Percentiles rank a stretch among this genome's conserved stretches.
Evolutionary conservation across 345 rosid genomes (phyloP).

Genomic region (Eucalyptus tenuipes): DNA sequence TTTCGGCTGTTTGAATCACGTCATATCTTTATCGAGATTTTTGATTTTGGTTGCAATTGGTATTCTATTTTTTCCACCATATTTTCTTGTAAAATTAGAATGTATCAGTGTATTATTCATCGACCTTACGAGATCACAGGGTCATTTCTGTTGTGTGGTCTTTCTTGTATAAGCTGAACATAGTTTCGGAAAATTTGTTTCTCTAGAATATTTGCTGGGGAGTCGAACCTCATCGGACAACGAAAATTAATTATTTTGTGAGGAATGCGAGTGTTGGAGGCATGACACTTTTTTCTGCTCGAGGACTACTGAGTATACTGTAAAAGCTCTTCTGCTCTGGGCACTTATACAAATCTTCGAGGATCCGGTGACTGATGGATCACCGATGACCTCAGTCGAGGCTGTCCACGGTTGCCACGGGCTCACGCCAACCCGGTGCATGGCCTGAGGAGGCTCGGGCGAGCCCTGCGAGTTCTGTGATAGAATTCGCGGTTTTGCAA

Average conservation of each 20-base stretch:
- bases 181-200: not conserved
- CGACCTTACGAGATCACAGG: rapidly evolving
- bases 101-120: not conserved
- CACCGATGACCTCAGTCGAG: rapidly evolving
- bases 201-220: not conserved
- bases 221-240: not conserved
- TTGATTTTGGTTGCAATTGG: not conserved
- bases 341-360: too few relatives aligned
- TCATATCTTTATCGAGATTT: not conserved
- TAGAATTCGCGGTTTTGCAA: not conserved
- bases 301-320: too few relatives aligned
- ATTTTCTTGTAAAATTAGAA: not conserved
- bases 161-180: not conserved
- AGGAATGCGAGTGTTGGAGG: too few relatives aligned
- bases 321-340: too few relatives aligned
- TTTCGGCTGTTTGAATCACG: slow-evolving; percentile 34
- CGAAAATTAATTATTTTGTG: not conserved
- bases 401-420: rapidly evolving
- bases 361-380: not conserved
- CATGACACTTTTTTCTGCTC: too few relatives aligned
- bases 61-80: not conserved
- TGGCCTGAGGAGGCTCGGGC: rapidly evolving
- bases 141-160: not conserved
- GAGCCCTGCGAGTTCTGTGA: not conserved
- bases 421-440: rapidly evolving